These are phyloP conservation scores for Porodaedalea pini DNA, from an alignment of 1,284 basidiomycete genomes.

Conservation along the genomic window DNA sequence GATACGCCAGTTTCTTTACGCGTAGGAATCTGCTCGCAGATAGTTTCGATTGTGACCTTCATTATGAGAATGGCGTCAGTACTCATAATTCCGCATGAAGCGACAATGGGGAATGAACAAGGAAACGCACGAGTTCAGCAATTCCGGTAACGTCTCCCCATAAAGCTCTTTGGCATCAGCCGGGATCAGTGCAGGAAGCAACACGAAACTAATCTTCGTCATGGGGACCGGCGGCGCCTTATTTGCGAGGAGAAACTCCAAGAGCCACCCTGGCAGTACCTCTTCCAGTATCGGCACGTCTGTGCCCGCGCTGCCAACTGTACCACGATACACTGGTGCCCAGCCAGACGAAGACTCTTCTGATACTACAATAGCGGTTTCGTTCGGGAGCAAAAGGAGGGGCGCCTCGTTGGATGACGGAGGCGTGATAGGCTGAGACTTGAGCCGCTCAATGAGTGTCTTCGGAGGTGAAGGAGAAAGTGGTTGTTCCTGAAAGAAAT, in stretches of 20 bases:
- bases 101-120: conserved; percentile 13
- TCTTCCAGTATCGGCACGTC: conserved; percentile 75
- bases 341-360: conserved; percentile 82
- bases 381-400: conserved; percentile 54
- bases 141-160: conserved; percentile 62
- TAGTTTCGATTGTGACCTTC: conserved; percentile 74
- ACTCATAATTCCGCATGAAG: neutral
- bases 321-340: conserved; percentile 75
- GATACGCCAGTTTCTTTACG: conserved; percentile 77
- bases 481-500: neutral
- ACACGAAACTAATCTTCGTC: conserved; percentile 83
- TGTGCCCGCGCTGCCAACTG: conserved; percentile 55
- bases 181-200: conserved; percentile 67
- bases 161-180: conserved; percentile 40
- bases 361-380: conserved; percentile 74
- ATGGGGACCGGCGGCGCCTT: conserved; percentile 48
- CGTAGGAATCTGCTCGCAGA: conserved; percentile 86
- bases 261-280: conserved; percentile 81
- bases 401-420: conserved; percentile 75
- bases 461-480: conserved; percentile 30
- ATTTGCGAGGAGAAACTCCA: conserved; percentile 81
- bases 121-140: conserved; percentile 67
- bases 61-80: conserved; percentile 16
- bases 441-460: conserved; percentile 60
- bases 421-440: conserved; percentile 67